Base-by-base conservation (phyloP, 139 green algal genomes). In the Haematococcus lacustris region DNA sequence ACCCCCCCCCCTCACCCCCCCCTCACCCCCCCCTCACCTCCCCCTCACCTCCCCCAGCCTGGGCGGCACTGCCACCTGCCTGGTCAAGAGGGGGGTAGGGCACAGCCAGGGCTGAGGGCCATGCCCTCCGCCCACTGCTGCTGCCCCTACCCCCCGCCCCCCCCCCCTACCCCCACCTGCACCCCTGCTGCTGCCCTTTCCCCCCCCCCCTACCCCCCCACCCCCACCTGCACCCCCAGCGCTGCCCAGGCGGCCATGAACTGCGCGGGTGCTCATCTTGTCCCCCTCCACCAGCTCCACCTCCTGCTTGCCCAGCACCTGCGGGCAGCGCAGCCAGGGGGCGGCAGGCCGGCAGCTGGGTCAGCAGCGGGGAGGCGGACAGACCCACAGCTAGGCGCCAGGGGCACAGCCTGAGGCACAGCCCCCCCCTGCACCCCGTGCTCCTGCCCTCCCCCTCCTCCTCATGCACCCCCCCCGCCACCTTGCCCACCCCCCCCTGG, bases 221-320 rank as follows among this genome's bases (percentile, higher is more conserved):
- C n/a, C n/a, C 38, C 39, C 25, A 89, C 35, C 4, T 32, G 2
- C 32, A 89, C 51, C 0, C 80, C 83, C 37, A 89, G 78, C 7
- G 43, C 32, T 33, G 9, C 26, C 76, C 78, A 87, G 23, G 71
- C 67, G 1, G 67, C n/a, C 1, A 70, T 33, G 61, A 89, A 89
- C 70, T 86, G 77, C 6, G 65, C 40, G 2, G 70, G 21, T 17
- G 34, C 74, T 35, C 86, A 57, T 34, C 73, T 78, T 47, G 82
- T 76, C 21, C 3, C n/a, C n/a, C 63, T 25, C 33, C 53, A n/a
- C 73, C 32, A 85, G 41, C n/a, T 76, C 66, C 38, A 70, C 37
- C 39, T 76, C 41, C 13, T 59, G 30, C 68, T 77, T 79, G 41
- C 73, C 71, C 41, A 83, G 57, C 41, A 76, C 78, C 57, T 76